Percentiles rank a stretch among this genome's conserved stretches.
Conservation (phyloP, 352 stramenopile genomes). For the Pythium dissotocum region DNA sequence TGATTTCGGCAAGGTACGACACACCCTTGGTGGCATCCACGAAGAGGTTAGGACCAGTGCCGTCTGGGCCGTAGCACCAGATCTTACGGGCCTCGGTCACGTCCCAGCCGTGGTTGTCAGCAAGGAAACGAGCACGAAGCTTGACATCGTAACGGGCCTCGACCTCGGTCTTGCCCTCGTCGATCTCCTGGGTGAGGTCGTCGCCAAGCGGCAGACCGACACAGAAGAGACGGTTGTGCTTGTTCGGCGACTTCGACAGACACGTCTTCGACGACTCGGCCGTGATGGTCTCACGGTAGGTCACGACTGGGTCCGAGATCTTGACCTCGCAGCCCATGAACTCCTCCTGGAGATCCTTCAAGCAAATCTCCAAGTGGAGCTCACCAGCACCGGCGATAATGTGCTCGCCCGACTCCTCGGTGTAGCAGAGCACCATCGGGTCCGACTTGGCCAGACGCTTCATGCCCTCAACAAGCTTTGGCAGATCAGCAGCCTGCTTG, state of each 20-base stretch:
- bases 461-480: constrained; percentile 99
- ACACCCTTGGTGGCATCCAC: constrained; percentile 99
- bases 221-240: constrained; percentile 99
- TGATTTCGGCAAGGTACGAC: constrained; percentile 99
- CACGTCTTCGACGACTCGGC: constrained; percentile 95
- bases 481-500: constrained; percentile 98
- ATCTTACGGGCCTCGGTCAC: constrained; percentile 99
- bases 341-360: constrained; percentile 99
- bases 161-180: constrained; percentile 94
- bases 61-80: constrained; percentile 99
- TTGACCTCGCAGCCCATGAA: constrained; percentile 99
- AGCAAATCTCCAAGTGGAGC: constrained; percentile 99
- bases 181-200: constrained; percentile 96
- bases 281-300: constrained; percentile 98
- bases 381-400: constrained; percentile 99
- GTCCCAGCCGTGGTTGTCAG: constrained; percentile 98
- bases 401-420: constrained; percentile 99
- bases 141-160: constrained; percentile 94
- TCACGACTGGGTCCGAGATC: constrained; percentile 99
- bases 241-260: constrained; percentile 99
- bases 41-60: constrained; percentile 98
- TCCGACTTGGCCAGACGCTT: constrained; percentile 99
- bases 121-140: constrained; percentile 95
- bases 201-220: constrained; percentile 90
- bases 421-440: constrained; percentile 99